phyloP scores from a whole-genome alignment of 768 basidiomycete species.

The Flagelloscypha sp. region DNA sequence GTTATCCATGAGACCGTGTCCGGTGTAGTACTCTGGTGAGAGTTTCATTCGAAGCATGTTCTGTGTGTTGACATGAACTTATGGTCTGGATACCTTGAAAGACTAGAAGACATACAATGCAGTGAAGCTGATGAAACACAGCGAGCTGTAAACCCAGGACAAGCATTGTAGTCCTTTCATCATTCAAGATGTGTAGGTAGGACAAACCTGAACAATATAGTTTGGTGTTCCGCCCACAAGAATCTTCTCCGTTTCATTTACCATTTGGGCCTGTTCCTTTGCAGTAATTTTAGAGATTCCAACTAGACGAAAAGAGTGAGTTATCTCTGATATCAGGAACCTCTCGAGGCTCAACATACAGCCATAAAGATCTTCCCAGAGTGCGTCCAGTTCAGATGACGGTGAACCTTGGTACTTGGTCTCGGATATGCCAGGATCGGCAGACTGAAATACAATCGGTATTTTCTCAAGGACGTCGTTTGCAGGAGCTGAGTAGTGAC shows the following conservation, averaged over 20 bases:
- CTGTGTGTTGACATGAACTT: not conserved
- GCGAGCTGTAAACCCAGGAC: conserved; percentile 17
- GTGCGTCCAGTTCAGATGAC: conserved; percentile 15
- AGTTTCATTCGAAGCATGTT: conserved; percentile 16
- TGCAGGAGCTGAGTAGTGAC: conserved; percentile 18
- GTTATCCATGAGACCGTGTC: too few species aligned
- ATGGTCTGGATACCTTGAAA: too few species aligned
- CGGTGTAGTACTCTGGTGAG: conserved; percentile 15
- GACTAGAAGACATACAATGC: conserved; percentile 15
- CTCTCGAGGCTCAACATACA: conserved; percentile 13
- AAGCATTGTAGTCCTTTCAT: too few species aligned
- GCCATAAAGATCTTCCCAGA: conserved; percentile 17
- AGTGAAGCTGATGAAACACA: conserved; percentile 23
- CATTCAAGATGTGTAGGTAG: too few species aligned
- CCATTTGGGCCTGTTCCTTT: conserved; percentile 14
- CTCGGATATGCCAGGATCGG: too few species aligned
- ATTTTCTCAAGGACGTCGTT: conserved; percentile 13
- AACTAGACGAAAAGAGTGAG: too few species aligned
- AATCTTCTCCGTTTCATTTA: conserved; percentile 17
- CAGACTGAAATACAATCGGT: conserved; percentile 15
- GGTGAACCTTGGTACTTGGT: too few species aligned
- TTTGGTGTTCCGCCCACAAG: conserved; percentile 16
- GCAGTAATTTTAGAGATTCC: conserved; percentile 13
- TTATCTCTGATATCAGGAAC: too few species aligned
- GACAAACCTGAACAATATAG: too few species aligned